These are phyloP conservation scores for Penicillium taxi DNA, from an alignment of 495 filamentous ascomycete species.

Conservation along the genomic window DNA sequence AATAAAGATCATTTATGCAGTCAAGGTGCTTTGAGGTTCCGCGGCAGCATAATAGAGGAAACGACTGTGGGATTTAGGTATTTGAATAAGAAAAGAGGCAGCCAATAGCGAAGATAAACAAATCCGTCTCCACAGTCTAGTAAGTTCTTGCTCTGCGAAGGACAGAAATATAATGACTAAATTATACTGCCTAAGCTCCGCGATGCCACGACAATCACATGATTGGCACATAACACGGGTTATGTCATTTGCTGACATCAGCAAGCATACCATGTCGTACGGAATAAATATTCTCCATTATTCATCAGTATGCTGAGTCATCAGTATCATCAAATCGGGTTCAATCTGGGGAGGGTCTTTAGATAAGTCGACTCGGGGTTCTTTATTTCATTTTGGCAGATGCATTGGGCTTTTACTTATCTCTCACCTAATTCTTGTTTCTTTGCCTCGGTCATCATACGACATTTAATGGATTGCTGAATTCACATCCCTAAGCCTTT, in stretches of 20 bases:
- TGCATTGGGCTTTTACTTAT: slow-evolving; percentile 8
- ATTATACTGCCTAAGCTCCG: slow-evolving; percentile 3
- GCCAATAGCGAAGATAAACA: neutral
- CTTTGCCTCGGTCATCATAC: neutral
- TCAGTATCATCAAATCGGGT: slow-evolving; percentile 3
- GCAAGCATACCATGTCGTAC: neutral
- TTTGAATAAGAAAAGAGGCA: neutral
- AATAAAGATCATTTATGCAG: slow-evolving; percentile 14
- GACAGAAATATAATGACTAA: too few species aligned
- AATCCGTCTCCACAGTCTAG: too few species aligned
- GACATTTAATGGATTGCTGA: slow-evolving; percentile 18
- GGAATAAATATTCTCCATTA: neutral
- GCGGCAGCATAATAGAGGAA: slow-evolving; percentile 14
- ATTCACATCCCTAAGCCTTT: slow-evolving; percentile 3
- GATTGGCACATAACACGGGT: slow-evolving; percentile 1
- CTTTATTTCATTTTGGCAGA: slow-evolving; percentile 4
- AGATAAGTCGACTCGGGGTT: slow-evolving; percentile 8
- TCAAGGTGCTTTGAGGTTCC: slow-evolving; percentile 14
- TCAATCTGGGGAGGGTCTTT: slow-evolving; percentile 10
- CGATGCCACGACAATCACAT: slow-evolving; percentile 12
- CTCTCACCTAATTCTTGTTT: slow-evolving; percentile 10
- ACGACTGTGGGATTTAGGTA: neutral
- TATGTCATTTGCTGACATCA: neutral
- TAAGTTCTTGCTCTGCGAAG: too few species aligned
- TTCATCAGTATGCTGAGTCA: slow-evolving; percentile 3